Percentiles rank a stretch among this genome's conserved stretches.
These are phyloP conservation scores for Odontarrhena argentea DNA, from an alignment of 345 rosid genomes.

Conservation along the genomic window DNA sequence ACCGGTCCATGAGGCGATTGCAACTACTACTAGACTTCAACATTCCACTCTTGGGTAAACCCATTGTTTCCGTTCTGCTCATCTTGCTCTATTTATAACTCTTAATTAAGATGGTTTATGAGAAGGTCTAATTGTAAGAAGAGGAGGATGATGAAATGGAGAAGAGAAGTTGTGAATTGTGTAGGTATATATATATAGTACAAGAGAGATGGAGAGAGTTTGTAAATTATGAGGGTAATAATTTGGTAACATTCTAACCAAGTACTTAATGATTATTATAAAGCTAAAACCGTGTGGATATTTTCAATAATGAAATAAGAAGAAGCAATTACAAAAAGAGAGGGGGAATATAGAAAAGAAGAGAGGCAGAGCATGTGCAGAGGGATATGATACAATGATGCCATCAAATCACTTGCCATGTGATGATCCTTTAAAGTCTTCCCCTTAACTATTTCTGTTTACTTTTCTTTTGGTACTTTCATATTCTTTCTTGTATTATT, in stretches of 20 bases:
- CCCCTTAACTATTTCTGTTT: conserved; percentile 35
- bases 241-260: conserved; percentile 22
- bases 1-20: conserved; percentile 27
- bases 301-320: not conserved
- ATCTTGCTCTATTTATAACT: conserved; percentile 13
- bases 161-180: conserved; percentile 24
- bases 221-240: conserved; percentile 1
- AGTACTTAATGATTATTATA: not conserved
- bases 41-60: conserved; percentile 33
- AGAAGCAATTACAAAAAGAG: conserved; percentile 15
- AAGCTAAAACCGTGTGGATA: conserved; percentile 40
- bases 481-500: conserved; percentile 32
- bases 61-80: conserved; percentile 34
- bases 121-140: not conserved
- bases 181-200: conserved; percentile 24
- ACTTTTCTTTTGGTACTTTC: conserved; percentile 39
- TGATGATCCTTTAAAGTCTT: conserved; percentile 28
- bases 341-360: conserved; percentile 30
- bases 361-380: conserved; percentile 42
- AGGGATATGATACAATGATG: conserved; percentile 32
- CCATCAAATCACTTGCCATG: conserved; percentile 43
- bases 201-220: conserved; percentile 1
- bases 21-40: conserved; percentile 31
- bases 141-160: conserved; percentile 21
- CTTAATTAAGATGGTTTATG: conserved; percentile 11